Evolutionary conservation across 768 basidiomycete genomes (phyloP), one percentile per base, ranked within the genome.

Genomic region (Botryobasidium botryosum): DNA sequence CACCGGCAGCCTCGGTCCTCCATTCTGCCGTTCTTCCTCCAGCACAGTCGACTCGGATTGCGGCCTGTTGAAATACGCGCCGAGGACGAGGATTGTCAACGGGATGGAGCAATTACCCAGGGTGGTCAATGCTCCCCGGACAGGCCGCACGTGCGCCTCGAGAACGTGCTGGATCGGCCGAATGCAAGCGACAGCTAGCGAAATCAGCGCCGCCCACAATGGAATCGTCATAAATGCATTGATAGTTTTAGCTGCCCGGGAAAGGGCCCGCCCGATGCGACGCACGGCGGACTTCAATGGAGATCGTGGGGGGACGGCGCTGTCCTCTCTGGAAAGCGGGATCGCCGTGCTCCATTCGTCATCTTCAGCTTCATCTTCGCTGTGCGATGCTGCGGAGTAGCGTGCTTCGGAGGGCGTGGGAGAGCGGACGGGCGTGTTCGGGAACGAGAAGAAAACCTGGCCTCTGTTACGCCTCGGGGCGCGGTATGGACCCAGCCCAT

Each of bases 1-100:
- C 6, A 29, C 27, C n/a, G 1, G 40, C 13, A 20, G 47, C 45
- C 13, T 2, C 2, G 17, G 5, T 18, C 21, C 12, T 48, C 27
- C 25, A 15, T 21, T 21, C 25, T 7, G 5, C 25, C 15, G 10
- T 44, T 26, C 43, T n/a, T 7, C 33, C 8, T 10, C 23, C 21
- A 13, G 17, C 23, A 24, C 25, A 17, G 15, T 2, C 21, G 26
- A 12, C n/a, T n/a, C n/a, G n/a, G n/a, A n/a, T n/a, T n/a, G 44
- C 13, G 46, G 35, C 2, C 43, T 41, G 33, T 51, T 80, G 62
- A 92, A 92, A 66, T 91, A 96, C 12, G 83, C 88, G 8, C 91
- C 91, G 35, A 96, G 76, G 5, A 94, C 87, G 45, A 96, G 69
- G 21, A 94, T 65, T 2, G 91, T 96, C 23, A 96, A 56, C 0